Evolutionary conservation across 495 filamentous ascomycete species (phyloP).

Genomic region (Melanomma pulvis-pyrius): DNA sequence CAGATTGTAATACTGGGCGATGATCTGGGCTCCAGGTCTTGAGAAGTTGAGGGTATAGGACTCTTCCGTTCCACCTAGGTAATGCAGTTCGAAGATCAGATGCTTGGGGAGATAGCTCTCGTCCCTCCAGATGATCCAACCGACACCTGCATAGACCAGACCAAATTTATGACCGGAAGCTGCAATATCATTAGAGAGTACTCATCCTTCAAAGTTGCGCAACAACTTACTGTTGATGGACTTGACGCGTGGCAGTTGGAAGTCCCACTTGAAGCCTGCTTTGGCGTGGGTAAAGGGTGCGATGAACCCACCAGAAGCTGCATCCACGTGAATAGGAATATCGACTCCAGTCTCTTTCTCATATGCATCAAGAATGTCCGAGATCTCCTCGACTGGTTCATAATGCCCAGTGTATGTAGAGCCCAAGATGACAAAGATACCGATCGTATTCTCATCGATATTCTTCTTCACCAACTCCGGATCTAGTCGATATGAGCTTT

Average conservation of each 20-base stretch:
- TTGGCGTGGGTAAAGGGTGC: conserved; percentile 70
- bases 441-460: conserved; percentile 78
- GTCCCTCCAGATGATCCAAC: conserved; percentile 77
- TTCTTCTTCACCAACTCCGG: conserved; percentile 64
- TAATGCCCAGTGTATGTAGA: conserved; percentile 70
- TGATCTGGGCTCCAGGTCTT: conserved; percentile 69
- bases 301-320: conserved; percentile 71
- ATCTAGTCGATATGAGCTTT: conserved; percentile 66
- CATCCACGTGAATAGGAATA: conserved; percentile 76
- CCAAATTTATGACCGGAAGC: conserved; percentile 75
- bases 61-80: conserved; percentile 73
- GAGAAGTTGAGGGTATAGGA: conserved; percentile 79
- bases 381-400: conserved; percentile 72
- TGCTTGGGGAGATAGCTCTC: conserved; percentile 68
- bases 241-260: conserved; percentile 70
- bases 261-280: conserved; percentile 67
- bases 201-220: neutral
- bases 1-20: conserved; percentile 77
- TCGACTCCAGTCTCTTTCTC: conserved; percentile 64
- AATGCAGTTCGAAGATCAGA: conserved; percentile 74
- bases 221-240: conserved; percentile 67
- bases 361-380: conserved; percentile 66
- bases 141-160: conserved; percentile 70
- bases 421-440: conserved; percentile 74
- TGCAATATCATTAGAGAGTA: conserved; percentile 36